Evolutionary conservation across 2,329 filamentous ascomycete species (phyloP), one percentile per base, ranked within the genome.

Genomic region (Paecilomyces sp.): DNA sequence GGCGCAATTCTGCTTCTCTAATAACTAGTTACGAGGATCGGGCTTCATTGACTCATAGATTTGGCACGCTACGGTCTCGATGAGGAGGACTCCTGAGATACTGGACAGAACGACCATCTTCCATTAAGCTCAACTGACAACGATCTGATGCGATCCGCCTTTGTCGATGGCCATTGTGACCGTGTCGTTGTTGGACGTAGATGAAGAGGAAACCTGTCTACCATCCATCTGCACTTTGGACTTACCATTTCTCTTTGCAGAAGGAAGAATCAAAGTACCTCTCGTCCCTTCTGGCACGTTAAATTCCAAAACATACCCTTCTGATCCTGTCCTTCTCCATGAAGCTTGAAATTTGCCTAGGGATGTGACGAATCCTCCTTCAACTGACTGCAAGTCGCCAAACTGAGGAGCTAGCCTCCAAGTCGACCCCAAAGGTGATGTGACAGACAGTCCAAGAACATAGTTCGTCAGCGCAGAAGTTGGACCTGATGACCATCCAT

Each of bases 381-480:
- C 71, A 2, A 76, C 79, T 54, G 63, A 70, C 15, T 63, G 68
- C 58, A 82, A 61, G 61, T 79, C 77, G 1, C 76, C 79, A 58
- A 79, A 75, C 58, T 76, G 71, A 4, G 80, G 80, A 22, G 66
- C 72, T 30, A 82, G 55, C 12, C 61, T 70, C 80, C 80, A 83
- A 18, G 65, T 74, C 36, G 66, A 64, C 0, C 80, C 80, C 3
- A 72, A 61, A 0, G 72, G 73, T 5, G 68, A 74, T 3, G 72
- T 74, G 1, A 82, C 69, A 3, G 72, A 69, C 3, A 82, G 62
- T 0, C 79, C 80, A 3, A 80, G 73, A 1, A 81, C 63, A 60
- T 74, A 80, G 58, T 79, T 75, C 3, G 76, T 79, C 60, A 79
- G 65, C 4, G 76, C 74, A 6, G 70, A 74, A 2, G 76, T 79